phyloP scores from a whole-genome alignment of 2,329 filamentous ascomycete genomes.

The Cladosporium sphaerospermum region DNA sequence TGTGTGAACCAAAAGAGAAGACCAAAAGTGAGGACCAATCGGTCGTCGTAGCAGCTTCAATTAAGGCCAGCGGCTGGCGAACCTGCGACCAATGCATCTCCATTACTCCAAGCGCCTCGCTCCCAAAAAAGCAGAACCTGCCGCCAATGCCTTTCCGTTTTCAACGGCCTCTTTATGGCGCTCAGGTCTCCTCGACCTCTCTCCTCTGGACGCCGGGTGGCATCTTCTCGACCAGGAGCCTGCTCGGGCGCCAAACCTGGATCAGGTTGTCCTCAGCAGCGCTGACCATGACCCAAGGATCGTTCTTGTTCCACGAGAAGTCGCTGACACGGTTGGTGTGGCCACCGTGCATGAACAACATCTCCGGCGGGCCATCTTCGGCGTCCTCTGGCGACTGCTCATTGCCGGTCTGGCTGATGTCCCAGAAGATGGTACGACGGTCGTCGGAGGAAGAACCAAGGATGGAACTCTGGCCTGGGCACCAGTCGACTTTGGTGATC shows the following conservation, averaged over 20 bases:
- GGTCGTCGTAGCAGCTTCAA: no score
- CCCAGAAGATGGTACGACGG: constrained; percentile 92
- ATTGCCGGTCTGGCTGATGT: constrained; percentile 82
- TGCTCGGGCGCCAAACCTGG: constrained; percentile 61
- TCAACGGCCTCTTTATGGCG: neutral
- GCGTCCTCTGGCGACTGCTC: constrained; percentile 93
- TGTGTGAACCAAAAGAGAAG: no score
- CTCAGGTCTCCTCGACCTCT: constrained; percentile 25
- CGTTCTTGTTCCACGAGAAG: constrained; percentile 96
- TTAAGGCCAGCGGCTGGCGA: no score
- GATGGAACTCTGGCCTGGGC: constrained; percentile 82
- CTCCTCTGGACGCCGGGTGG: constrained; percentile 26
- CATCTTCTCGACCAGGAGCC: constrained; percentile 30
- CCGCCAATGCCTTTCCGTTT: neutral
- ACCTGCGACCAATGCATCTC: neutral
- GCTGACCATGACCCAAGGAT: constrained; percentile 93
- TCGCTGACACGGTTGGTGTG: constrained; percentile 96
- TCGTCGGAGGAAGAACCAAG: constrained; percentile 90
- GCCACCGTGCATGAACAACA: constrained; percentile 98
- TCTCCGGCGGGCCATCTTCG: constrained; percentile 88
- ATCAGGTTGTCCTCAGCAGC: constrained; percentile 95
- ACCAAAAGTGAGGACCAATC: no score
- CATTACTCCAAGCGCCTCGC: constrained; percentile 10
- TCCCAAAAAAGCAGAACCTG: neutral
- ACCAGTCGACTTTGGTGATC: constrained; percentile 90